phyloP scores from a whole-genome alignment of 2,329 filamentous ascomycete species.

The Xylaria sp. region DNA sequence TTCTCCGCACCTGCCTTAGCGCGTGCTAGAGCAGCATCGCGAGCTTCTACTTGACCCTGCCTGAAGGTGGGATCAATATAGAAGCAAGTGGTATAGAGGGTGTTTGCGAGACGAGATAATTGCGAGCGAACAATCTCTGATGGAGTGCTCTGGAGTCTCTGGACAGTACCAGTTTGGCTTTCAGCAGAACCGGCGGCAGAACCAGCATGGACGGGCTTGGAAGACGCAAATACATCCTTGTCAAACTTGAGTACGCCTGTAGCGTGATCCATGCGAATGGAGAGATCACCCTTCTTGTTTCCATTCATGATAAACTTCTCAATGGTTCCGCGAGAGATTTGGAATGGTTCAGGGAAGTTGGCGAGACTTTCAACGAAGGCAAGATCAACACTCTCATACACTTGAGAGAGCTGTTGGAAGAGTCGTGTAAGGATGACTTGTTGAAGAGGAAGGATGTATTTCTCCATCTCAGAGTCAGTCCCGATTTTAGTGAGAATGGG shows the following conservation, averaged over 20 bases:
- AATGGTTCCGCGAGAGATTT: conserved; percentile 88
- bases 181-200: conserved; percentile 89
- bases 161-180: conserved; percentile 83
- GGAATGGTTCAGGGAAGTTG: conserved; percentile 95
- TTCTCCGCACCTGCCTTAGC: conserved; percentile 89
- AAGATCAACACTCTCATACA: conserved; percentile 97
- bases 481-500: conserved; percentile 95
- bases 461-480: conserved; percentile 93
- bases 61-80: conserved; percentile 94
- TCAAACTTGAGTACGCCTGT: conserved; percentile 97
- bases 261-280: conserved; percentile 95
- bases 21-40: conserved; percentile 81
- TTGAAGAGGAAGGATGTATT: conserved; percentile 94
- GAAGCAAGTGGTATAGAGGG: conserved; percentile 91
- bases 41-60: conserved; percentile 80
- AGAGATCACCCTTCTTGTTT: conserved; percentile 98
- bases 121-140: conserved; percentile 97
- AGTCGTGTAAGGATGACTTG: conserved; percentile 98
- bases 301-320: conserved; percentile 99
- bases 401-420: conserved; percentile 98
- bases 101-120: conserved; percentile 89
- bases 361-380: conserved; percentile 93
- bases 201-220: conserved; percentile 89
- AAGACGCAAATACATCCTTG: conserved; percentile 96
- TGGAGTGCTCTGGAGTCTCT: conserved; percentile 96